Conservation (phyloP, 306 rosid species). For the Luffa aegyptiaca region DNA sequence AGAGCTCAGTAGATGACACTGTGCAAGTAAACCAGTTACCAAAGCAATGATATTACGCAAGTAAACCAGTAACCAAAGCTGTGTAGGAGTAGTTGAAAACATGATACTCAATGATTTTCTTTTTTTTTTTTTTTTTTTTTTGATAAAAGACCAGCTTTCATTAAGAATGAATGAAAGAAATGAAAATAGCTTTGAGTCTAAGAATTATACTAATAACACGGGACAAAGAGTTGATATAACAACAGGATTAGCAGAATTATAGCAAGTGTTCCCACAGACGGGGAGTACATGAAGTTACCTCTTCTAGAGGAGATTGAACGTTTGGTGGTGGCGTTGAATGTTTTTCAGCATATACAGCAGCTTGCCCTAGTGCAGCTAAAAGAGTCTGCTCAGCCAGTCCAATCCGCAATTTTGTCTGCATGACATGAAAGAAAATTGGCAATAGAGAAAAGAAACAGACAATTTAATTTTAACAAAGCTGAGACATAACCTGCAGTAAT, state of each 20-base stretch:
- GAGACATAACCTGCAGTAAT: constrained; percentile 63
- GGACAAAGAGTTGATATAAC: neutral
- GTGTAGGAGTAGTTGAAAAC: neutral
- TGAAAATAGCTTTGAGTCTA: neutral
- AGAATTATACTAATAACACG: neutral
- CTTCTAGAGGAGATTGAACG: constrained; percentile 66
- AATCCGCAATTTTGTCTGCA: constrained; percentile 70
- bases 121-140: no score
- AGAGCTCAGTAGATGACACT: neutral
- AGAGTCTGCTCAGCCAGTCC: constrained; percentile 88
- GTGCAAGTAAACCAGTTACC: neutral
- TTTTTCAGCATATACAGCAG: constrained; percentile 65
- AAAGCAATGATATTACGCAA: neutral
- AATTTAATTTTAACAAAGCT: constrained; percentile 10
- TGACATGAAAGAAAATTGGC: constrained; percentile 13
- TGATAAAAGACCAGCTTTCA: no score
- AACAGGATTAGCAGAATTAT: neutral
- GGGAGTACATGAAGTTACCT: constrained; percentile 37
- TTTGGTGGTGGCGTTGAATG: constrained; percentile 54
- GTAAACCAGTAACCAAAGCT: neutral
- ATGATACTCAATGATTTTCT: neutral
- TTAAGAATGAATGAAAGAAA: no score
- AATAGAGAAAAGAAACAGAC: constrained; percentile 12
- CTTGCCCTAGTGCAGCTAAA: constrained; percentile 88
- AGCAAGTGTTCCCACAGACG: constrained; percentile 5